Percentiles rank a stretch among this genome's conserved stretches.
Evolutionary conservation across 139 green algal species (phyloP).

Genomic region (Chlamydomonas urium): DNA sequence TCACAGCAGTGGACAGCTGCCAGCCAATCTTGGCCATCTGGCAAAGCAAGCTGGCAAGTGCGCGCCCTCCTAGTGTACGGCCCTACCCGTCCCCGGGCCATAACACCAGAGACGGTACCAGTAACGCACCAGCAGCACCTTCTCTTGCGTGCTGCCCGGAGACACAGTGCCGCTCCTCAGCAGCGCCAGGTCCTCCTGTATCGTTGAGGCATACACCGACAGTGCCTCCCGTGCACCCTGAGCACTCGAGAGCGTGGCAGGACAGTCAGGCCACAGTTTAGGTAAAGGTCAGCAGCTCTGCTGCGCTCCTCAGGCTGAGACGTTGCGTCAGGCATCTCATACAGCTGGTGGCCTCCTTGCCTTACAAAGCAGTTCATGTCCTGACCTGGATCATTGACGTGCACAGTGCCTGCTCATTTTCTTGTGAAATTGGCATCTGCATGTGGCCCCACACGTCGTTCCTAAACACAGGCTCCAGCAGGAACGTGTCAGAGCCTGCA

Average conservation of each 20-base stretch:
- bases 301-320: no score
- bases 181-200: conserved; percentile 61
- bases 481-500: conserved; percentile 76
- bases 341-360: no score
- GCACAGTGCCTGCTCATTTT: conserved; percentile 83
- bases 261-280: no score
- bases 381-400: conserved; percentile 65
- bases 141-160: conserved; percentile 32
- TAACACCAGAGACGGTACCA: no score
- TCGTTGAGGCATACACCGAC: conserved; percentile 45
- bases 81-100: no score
- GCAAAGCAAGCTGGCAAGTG: no score
- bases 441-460: conserved; percentile 74
- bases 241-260: no score
- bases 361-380: no score
- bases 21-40: no score
- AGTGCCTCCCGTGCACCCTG: conserved; percentile 44
- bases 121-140: conserved; percentile 49
- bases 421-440: conserved; percentile 65
- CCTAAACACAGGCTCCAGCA: conserved; percentile 87
- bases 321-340: no score
- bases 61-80: no score
- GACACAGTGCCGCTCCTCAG: conserved; percentile 22
- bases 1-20: neutral
- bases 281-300: no score